A percentile compares a stretch with the other conserved stretches of the same genome.
Conservation (phyloP, 176 grass and related monocot genomes). For the Phoenix dactylifera region DNA sequence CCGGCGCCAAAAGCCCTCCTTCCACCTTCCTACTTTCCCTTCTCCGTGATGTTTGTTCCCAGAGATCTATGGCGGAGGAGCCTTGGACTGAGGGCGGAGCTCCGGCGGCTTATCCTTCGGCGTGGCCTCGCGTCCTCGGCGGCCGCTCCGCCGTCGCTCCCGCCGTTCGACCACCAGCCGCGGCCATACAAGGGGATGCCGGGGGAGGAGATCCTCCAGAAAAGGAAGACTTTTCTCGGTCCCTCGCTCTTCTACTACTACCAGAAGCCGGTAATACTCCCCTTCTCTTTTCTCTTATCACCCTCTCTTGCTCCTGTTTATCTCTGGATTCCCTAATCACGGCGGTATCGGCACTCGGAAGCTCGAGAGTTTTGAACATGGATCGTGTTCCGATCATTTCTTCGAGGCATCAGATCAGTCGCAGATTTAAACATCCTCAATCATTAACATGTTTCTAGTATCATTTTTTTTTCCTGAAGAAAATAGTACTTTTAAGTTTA, state of each 20-base stretch:
- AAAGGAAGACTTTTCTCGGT: conserved; percentile 71
- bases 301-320: neutral
- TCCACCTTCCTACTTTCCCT: too few species aligned
- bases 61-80: conserved; percentile 19
- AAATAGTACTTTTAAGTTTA: too few species aligned
- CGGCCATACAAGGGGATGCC: conserved; percentile 50
- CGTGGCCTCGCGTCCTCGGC: conserved; percentile 19
- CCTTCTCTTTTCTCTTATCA: neutral
- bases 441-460: too few species aligned
- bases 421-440: too few species aligned
- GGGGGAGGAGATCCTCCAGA: conserved; percentile 52
- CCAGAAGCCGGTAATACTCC: conserved; percentile 66
- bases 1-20: too few species aligned
- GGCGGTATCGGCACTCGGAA: too few species aligned
- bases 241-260: conserved; percentile 96
- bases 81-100: conserved; percentile 20
- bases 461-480: too few species aligned
- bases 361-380: neutral
- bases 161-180: conserved; percentile 68
- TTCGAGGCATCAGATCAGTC: too few species aligned
- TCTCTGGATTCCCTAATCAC: neutral
- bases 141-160: conserved; percentile 32
- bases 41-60: conserved; percentile 14
- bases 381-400: too few species aligned
- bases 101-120: conserved; percentile 10